These are phyloP conservation scores for Aureobasidium melanogenum DNA, from an alignment of 2,329 filamentous ascomycete species.

Conservation along the genomic window DNA sequence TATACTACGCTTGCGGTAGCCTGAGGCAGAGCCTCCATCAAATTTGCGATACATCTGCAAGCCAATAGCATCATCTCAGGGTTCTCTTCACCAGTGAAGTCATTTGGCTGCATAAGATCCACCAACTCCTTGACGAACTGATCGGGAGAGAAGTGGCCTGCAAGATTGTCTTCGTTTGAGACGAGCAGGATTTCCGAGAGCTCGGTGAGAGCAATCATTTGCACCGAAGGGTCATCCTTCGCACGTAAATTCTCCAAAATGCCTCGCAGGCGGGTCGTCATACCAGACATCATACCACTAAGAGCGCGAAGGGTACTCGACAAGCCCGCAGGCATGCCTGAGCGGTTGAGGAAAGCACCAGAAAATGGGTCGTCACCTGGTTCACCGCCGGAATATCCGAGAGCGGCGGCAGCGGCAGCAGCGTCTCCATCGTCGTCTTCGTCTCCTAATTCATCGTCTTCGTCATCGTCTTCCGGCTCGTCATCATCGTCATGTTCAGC, in stretches of 20 bases:
- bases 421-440: constrained; percentile 22
- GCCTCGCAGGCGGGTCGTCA: constrained; percentile 66
- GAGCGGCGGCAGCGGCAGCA: constrained; percentile 26
- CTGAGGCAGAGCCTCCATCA: constrained; percentile 93
- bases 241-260: constrained; percentile 55
- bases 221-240: constrained; percentile 77
- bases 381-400: constrained; percentile 44
- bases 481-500: not conserved
- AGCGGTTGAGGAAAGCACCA: constrained; percentile 57
- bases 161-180: constrained; percentile 92
- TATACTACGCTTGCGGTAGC: constrained; percentile 95
- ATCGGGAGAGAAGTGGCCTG: constrained; percentile 90
- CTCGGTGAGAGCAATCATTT: constrained; percentile 87
- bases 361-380: constrained; percentile 54
- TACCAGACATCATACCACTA: constrained; percentile 84
- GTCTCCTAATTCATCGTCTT: constrained; percentile 24
- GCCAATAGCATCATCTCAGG: constrained; percentile 95
- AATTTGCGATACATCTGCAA: constrained; percentile 87
- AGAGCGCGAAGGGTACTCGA: constrained; percentile 77
- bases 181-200: constrained; percentile 88
- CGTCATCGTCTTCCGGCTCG: constrained; percentile 17
- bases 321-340: constrained; percentile 51
- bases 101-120: constrained; percentile 79
- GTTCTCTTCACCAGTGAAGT: constrained; percentile 72
- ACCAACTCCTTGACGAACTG: constrained; percentile 93